Evolutionary conservation across 1,284 basidiomycete genomes (phyloP), one percentile per base, ranked within the genome.

Genomic region (Cystobasidium slooffiae): DNA sequence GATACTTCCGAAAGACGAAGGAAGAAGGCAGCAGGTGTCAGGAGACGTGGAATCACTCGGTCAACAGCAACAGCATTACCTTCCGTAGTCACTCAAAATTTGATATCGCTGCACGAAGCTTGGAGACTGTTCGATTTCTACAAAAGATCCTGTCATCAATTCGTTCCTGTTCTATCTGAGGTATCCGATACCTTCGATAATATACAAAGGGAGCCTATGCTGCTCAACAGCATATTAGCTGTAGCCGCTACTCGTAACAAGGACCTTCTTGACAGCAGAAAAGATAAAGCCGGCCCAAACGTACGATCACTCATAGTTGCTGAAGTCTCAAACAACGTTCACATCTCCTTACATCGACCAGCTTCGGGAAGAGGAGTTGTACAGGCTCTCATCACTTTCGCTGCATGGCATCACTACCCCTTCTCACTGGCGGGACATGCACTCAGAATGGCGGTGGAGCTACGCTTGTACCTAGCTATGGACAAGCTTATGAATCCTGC

Each of bases 321-420:
- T 7, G 55, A 58, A 39, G 55, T 58, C 12, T 58, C 55, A 37
- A 58, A 58, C 55, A 58, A 58, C 22, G 55, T 58, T n/a, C 55
- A 58, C 24, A 37, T 58, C 20, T 58, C 55, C 9, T n/a, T 58
- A 31, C 55, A 58, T 39, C 55, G 55, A 6, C 55, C 55, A 20
- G 55, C 55, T 9, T 31, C 55, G 9, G 55, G 55, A 16, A 24
- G 55, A 58, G 39, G 55, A 5, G 55, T 37, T 10, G 55, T 58
- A 7, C 55, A 58, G 39, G 55, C 55, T 16, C 22, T 58, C 18
- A 37, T 58, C 20, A 58, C 55, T 8, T 58, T 58, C 24, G 55
- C 55, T 37, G 55, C 55, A 12, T 58, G 55, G 55, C 55, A 58
- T n/a, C 55, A 58, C 55, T 58, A 58, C 14, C 55, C 55, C 10